Evolutionary conservation across 176 grass and related monocot species (phyloP).

Genomic region (Aegilops tauschii): DNA sequence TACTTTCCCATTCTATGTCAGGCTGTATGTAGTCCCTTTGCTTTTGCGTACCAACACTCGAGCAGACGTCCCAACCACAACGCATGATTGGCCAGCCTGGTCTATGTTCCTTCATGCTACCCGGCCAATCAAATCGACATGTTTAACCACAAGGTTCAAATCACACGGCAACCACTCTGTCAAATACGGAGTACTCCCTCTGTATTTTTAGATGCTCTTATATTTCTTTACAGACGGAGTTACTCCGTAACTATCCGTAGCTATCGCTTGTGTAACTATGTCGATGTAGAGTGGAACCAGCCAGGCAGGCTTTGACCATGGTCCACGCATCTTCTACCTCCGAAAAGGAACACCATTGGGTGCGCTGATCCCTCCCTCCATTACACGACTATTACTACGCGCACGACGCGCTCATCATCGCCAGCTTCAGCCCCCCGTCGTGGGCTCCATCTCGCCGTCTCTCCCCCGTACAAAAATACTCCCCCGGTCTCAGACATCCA

Average conservation of each 20-base stretch:
- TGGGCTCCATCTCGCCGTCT: slow-evolving; percentile 36
- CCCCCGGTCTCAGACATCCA: slow-evolving; percentile 4
- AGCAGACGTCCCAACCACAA: not conserved
- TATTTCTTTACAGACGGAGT: too few relatives aligned
- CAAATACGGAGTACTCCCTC: too few relatives aligned
- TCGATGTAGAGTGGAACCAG: not conserved
- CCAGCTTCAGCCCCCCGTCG: slow-evolving; percentile 16
- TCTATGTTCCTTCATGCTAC: not conserved
- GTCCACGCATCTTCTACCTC: not conserved
- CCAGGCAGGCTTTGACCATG: not conserved
- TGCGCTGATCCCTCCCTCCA: not conserved
- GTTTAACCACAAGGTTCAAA: too few relatives aligned
- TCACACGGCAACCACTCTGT: too few relatives aligned
- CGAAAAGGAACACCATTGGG: not conserved
- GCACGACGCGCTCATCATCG: slow-evolving; percentile 17
- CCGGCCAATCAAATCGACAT: not conserved
- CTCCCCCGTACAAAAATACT: slow-evolving; percentile 20
- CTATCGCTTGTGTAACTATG: too few relatives aligned
- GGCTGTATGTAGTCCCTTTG: not conserved
- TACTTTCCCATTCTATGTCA: not conserved
- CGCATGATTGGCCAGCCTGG: not conserved
- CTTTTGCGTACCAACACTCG: not conserved
- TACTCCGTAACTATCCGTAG: too few relatives aligned
- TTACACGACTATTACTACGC: not conserved
- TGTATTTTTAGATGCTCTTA: too few relatives aligned